phyloP scores from a whole-genome alignment of 441 rosid genomes.

The Theobroma grandiflorum region DNA sequence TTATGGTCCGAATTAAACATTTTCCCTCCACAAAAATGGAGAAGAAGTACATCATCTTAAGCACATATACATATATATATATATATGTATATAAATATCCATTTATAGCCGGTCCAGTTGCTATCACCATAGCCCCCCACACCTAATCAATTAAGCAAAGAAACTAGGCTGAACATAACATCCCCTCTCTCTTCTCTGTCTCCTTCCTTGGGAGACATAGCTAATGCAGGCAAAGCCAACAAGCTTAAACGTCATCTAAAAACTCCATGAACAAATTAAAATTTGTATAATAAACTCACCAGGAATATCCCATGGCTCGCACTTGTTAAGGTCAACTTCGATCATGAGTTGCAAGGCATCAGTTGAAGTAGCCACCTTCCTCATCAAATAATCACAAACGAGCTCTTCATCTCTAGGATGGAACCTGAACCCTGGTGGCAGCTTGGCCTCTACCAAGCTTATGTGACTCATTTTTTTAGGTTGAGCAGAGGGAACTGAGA shows the following conservation, averaged over 20 bases:
- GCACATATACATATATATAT: neutral
- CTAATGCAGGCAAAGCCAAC: neutral
- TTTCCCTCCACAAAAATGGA: neutral
- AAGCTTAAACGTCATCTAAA: no score
- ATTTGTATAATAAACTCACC: conserved; percentile 35
- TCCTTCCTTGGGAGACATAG: neutral
- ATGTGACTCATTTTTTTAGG: conserved; percentile 15
- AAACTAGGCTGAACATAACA: neutral
- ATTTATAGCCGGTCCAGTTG: conserved; percentile 21
- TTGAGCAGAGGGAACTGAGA: neutral
- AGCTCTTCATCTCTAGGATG: conserved; percentile 79
- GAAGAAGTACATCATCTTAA: neutral
- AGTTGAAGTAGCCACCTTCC: conserved; percentile 36
- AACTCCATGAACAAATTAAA: no score
- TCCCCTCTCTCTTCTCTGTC: neutral
- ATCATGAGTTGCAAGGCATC: conserved; percentile 34
- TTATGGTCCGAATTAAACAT: neutral
- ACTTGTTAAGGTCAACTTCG: conserved; percentile 75
- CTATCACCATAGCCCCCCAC: conserved; percentile 26
- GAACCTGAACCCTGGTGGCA: conserved; percentile 78
- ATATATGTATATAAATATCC: neutral
- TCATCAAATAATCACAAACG: conserved; percentile 65
- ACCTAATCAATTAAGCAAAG: conserved; percentile 1
- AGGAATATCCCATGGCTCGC: conserved; percentile 84
- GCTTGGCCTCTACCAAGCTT: conserved; percentile 50